phyloP scores from a whole-genome alignment of 2,329 filamentous ascomycete genomes.

The Coniochaeta sp. region DNA sequence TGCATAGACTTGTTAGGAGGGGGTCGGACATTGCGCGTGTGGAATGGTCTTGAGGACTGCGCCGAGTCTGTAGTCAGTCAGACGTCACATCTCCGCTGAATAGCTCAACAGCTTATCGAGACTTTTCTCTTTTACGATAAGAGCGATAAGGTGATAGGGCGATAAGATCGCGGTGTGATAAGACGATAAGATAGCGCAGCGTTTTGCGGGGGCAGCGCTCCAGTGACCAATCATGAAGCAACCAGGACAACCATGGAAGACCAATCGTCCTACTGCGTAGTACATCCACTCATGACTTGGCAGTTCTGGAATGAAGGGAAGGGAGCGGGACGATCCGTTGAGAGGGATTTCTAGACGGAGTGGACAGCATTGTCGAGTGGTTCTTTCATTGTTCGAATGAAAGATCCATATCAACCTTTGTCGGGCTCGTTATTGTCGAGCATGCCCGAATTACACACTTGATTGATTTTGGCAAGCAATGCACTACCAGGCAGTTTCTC shows the following conservation, averaged over 20 bases:
- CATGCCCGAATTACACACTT: not conserved
- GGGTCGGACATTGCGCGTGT: conserved; percentile 43
- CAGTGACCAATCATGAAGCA: too few relatives aligned
- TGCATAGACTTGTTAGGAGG: conserved; percentile 53
- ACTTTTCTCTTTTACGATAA: not conserved
- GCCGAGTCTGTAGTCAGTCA: not conserved
- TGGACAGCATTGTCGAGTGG: not conserved
- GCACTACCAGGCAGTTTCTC: too few relatives aligned
- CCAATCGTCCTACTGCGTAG: not conserved
- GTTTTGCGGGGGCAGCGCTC: too few relatives aligned
- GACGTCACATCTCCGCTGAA: not conserved
- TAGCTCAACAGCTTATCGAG: not conserved
- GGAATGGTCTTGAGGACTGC: not conserved
- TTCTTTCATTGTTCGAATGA: not conserved
- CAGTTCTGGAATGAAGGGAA: not conserved
- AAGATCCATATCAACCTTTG: not conserved
- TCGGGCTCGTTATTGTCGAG: not conserved
- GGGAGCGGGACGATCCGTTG: not conserved
- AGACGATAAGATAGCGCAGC: not conserved
- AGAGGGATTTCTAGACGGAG: not conserved
- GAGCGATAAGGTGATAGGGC: not conserved
- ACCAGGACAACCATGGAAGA: not conserved
- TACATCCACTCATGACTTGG: not conserved
- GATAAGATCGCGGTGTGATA: not conserved
- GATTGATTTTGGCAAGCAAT: not conserved